Percentiles rank a stretch among this genome's conserved stretches.
These are phyloP conservation scores for Apiospora phragmitis DNA, from an alignment of 2,329 filamentous ascomycete genomes.

Conservation along the genomic window DNA sequence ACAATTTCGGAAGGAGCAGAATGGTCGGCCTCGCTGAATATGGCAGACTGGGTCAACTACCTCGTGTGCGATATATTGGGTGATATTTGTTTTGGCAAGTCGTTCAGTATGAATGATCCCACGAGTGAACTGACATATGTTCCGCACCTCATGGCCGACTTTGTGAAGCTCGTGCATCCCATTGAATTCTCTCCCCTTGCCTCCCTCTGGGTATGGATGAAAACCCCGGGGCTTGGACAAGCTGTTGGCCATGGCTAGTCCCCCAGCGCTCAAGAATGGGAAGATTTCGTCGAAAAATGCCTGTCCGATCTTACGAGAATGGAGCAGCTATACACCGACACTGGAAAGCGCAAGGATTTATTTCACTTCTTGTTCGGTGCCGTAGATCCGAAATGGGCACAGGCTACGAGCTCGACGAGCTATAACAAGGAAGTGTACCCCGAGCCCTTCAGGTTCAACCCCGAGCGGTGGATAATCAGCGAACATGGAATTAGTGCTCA, in stretches of 20 bases:
- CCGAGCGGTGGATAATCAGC: not conserved
- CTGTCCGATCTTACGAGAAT: conserved; percentile 18
- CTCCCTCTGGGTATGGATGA: conserved; percentile 23
- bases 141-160: no score
- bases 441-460: not conserved
- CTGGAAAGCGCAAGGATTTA: conserved; percentile 24
- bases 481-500: not conserved
- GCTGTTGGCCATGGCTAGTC: conserved; percentile 19
- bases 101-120: no score
- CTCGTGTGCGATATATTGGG: no score
- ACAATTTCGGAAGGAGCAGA: conserved; percentile 17
- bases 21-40: not conserved
- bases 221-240: conserved; percentile 25
- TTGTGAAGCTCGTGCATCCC: conserved; percentile 21
- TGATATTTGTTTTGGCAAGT: no score
- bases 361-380: conserved; percentile 25
- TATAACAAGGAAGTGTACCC: conserved; percentile 8
- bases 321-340: conserved; percentile 15
- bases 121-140: no score
- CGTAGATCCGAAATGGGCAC: conserved; percentile 24
- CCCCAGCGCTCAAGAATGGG: conserved; percentile 22
- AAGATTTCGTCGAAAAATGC: conserved; percentile 21
- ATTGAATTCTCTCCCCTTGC: conserved; percentile 17
- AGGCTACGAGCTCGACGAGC: conserved; percentile 23
- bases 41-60: no score